These are phyloP conservation scores for Fusarium miscanthi DNA, from an alignment of 2,329 filamentous ascomycete genomes.

Conservation along the genomic window DNA sequence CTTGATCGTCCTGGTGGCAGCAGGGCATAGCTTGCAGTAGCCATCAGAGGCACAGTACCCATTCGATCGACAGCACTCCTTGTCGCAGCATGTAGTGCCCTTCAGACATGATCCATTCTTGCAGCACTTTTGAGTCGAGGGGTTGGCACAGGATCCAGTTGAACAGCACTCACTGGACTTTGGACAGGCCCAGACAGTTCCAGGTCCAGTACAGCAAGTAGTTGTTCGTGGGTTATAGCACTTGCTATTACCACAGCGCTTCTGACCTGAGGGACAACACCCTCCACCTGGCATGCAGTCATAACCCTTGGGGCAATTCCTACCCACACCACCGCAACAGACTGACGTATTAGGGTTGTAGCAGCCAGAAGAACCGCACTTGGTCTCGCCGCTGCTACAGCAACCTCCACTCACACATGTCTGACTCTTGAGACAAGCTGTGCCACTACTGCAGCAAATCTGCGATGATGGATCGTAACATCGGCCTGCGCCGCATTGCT, in stretches of 20 bases:
- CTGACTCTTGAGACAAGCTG: not conserved
- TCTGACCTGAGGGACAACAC: conserved; percentile 3
- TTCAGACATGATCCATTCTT: not conserved
- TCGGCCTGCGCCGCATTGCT: not conserved
- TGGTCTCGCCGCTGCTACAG: not conserved
- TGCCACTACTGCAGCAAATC: not conserved
- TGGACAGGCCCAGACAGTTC: conserved; percentile 4
- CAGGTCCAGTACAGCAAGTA: not conserved
- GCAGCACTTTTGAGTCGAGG: not conserved
- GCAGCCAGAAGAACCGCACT: not conserved
- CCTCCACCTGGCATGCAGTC: conserved; percentile 14
- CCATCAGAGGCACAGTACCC: conserved; percentile 10
- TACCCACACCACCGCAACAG: not conserved
- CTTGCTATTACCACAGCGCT: conserved; percentile 10
- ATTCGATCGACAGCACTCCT: not conserved
- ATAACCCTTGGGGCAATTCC: not conserved
- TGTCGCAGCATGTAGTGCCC: conserved; percentile 8
- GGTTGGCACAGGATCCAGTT: not conserved
- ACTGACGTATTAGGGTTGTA: not conserved
- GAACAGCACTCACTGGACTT: not conserved
- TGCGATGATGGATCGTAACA: not conserved
- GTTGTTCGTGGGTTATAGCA: conserved; percentile 8
- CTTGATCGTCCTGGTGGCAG: not conserved
- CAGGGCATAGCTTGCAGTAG: conserved; percentile 9
- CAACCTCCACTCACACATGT: conserved; percentile 1